A percentile compares a stretch with the other conserved stretches of the same genome.
phyloP scores from a whole-genome alignment of 2,329 filamentous ascomycete genomes.

The Arthrobotrys musiformis region DNA sequence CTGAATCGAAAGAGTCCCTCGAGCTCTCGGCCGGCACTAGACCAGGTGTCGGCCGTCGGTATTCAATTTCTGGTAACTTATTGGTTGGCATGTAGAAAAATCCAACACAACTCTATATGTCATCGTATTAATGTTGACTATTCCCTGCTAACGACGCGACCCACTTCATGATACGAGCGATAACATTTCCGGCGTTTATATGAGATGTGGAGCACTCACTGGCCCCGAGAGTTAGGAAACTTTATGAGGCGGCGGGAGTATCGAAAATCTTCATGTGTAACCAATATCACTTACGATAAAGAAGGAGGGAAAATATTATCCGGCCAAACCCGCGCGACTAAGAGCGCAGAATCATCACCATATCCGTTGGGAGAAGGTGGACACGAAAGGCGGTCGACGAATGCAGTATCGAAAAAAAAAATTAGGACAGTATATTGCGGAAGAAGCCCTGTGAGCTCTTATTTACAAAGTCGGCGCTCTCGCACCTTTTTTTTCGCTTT shows the following conservation, averaged over 20 bases:
- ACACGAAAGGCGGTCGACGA: background rate
- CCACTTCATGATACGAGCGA: slow-evolving; percentile 31
- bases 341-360: background rate
- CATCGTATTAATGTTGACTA: background rate
- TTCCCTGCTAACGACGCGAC: background rate
- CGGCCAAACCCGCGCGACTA: background rate
- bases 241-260: background rate
- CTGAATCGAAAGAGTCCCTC: background rate
- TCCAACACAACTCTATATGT: slow-evolving; percentile 16
- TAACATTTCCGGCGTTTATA: slow-evolving; percentile 25
- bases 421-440: background rate
- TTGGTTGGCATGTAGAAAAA: background rate
- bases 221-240: background rate
- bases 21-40: background rate
- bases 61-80: background rate
- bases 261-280: slow-evolving; percentile 6
- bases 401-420: background rate
- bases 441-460: background rate
- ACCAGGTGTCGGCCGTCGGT: background rate
- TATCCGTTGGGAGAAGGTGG: background rate
- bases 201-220: background rate
- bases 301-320: background rate
- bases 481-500: background rate
- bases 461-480: background rate
- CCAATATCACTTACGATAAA: background rate